Evolutionary conservation across 2,329 filamentous ascomycete species (phyloP).

Genomic region (Aspergillus glaucus): DNA sequence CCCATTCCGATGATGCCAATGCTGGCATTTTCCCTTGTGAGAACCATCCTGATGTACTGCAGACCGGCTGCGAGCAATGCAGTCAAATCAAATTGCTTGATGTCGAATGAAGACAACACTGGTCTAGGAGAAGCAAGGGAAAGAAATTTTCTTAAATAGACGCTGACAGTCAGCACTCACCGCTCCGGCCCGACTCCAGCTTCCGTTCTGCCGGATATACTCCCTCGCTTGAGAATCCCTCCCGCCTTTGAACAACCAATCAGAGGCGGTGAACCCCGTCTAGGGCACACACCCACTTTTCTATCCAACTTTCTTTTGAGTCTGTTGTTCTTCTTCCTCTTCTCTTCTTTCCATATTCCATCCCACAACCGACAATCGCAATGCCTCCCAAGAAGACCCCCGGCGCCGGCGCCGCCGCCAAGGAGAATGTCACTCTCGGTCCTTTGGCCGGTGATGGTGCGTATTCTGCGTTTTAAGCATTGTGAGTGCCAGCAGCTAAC

Average conservation of each 20-base stretch:
- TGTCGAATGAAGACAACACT: background rate
- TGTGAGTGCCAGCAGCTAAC: constrained; percentile 7
- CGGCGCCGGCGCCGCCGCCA: constrained; percentile 64
- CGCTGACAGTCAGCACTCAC: background rate
- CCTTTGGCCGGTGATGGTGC: constrained; percentile 93
- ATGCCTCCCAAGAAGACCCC: constrained; percentile 89
- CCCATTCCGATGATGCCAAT: constrained; percentile 98
- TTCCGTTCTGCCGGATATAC: constrained; percentile 12
- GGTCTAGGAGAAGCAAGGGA: background rate
- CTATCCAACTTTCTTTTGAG: constrained; percentile 13
- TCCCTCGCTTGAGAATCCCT: background rate
- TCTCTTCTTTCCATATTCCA: constrained; percentile 33
- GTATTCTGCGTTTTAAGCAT: background rate
- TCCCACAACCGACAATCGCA: constrained; percentile 48
- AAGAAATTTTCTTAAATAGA: background rate
- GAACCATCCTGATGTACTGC: constrained; percentile 19
- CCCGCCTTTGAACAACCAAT: constrained; percentile 20
- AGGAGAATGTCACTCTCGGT: constrained; percentile 98
- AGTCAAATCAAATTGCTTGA: background rate
- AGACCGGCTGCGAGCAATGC: background rate
- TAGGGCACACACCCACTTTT: constrained; percentile 36
- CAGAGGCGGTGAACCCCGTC: constrained; percentile 10
- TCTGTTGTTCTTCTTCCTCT: constrained; percentile 20
- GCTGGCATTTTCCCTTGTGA: constrained; percentile 60
- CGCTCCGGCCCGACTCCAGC: constrained; percentile 15